Percentiles rank a stretch among this genome's conserved stretches.
Evolutionary conservation across 495 filamentous ascomycete species (phyloP).

Genomic region (Echria macrotheca): DNA sequence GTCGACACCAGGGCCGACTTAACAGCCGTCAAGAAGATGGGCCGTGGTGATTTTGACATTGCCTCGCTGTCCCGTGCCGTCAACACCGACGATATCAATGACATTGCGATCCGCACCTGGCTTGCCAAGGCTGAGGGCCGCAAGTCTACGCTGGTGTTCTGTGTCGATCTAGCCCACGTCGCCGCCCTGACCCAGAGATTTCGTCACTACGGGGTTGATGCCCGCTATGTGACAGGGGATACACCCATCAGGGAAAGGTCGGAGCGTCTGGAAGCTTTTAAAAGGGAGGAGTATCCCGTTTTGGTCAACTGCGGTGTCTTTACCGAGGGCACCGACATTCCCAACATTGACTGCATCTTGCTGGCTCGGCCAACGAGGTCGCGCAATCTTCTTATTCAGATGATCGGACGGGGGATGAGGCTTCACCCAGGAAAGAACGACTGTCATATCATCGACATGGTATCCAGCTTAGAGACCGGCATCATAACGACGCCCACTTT

Average conservation of each 20-base stretch:
- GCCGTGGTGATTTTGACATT: constrained; percentile 72
- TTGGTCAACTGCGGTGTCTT: constrained; percentile 95
- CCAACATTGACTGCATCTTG: constrained; percentile 92
- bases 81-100: constrained; percentile 72
- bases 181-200: constrained; percentile 66
- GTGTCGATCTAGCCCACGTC: constrained; percentile 82
- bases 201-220: constrained; percentile 71
- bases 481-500: constrained; percentile 87
- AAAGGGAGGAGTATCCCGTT: constrained; percentile 69
- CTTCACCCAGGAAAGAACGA: constrained; percentile 73
- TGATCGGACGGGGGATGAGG: constrained; percentile 94
- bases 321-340: constrained; percentile 94
- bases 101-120: constrained; percentile 81
- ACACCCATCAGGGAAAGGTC: constrained; percentile 61
- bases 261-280: constrained; percentile 68
- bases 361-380: constrained; percentile 86
- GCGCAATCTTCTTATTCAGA: constrained; percentile 86
- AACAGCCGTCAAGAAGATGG: constrained; percentile 47
- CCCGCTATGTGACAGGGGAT: constrained; percentile 73
- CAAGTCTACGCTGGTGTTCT: constrained; percentile 88
- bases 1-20: constrained; percentile 77
- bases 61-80: constrained; percentile 69
- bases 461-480: constrained; percentile 70
- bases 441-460: constrained; percentile 97
- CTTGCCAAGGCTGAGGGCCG: constrained; percentile 61